Evolutionary conservation across 345 rosid genomes (phyloP), one percentile per base, ranked within the genome.

Genomic region (Geranium brycei): DNA sequence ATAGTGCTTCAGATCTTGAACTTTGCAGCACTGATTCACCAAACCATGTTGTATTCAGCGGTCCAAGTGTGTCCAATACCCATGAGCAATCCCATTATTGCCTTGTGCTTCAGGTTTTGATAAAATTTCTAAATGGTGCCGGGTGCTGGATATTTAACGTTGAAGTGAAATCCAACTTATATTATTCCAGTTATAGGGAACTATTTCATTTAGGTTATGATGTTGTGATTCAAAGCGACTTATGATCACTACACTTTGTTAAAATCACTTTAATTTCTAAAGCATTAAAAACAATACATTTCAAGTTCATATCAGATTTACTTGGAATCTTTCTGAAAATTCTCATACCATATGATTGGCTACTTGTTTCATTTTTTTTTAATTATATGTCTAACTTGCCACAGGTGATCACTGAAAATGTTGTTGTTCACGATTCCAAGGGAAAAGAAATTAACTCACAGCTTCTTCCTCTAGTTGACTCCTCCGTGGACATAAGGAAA

Each of bases 361-460:
- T 58, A 63, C 18, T 30, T 12, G 57, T 17, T 59, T 64, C 53
- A 11, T 58, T 61, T 5, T 59, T 6, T 57, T n/a, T 64, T 68
- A 15, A 47, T 55, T 32, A 40, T 57, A 57, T 47, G 10, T 41
- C 59, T 60, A 64, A 73, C 60, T 68, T 73, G 41, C 38, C 77
- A 72, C 77, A 91, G 98, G 90, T 91, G 65, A 66, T 75, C 58
- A 58, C 64, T 64, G 97, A 84, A 69, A 79, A 85, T 57, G 58
- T 88, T 67, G 60, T 69, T 17, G 96, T 93, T 62, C 85, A 62
- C 68, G 91, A 93, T 79, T 85, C 95, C 15, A 83, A 81, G 72
- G 97, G 97, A 69, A 81, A 76, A 75, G 84, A 85, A 80, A 78
- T 90, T 68, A 89, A 79, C 70, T 87, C 96, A 57, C 97, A 93